A percentile compares a stretch with the other conserved stretches of the same genome.
Conservation (phyloP, 2,329 filamentous ascomycete genomes). For the Coniochaeta sp. region DNA sequence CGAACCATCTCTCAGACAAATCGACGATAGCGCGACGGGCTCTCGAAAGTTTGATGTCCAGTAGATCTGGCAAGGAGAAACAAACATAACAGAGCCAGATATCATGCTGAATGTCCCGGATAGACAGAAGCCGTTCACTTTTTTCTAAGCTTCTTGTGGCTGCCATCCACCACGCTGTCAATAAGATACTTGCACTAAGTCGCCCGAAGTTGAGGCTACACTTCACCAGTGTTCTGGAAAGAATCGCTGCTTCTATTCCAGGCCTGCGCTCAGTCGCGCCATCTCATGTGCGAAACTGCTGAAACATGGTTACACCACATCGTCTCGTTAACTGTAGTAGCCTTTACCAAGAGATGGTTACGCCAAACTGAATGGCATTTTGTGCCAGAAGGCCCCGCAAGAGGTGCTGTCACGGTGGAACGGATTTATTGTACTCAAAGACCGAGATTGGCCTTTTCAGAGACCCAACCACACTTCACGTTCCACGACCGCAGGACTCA, state of each 20-base stretch:
- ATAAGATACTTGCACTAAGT: not conserved
- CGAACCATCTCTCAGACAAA: not conserved
- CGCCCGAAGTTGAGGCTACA: not conserved
- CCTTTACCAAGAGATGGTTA: too few species aligned
- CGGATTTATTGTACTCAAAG: too few species aligned
- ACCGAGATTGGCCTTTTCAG: too few species aligned
- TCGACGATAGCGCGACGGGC: not conserved
- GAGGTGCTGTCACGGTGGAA: too few species aligned
- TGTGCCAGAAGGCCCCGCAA: too few species aligned
- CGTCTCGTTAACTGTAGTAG: not conserved
- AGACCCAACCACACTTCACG: too few species aligned
- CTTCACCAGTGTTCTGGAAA: not conserved
- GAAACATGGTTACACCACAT: not conserved
- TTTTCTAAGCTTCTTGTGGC: not conserved
- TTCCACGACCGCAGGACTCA: too few species aligned
- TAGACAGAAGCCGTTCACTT: not conserved
- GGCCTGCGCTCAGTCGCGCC: not conserved
- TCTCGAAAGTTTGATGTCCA: conserved; percentile 8
- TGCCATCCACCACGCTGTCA: not conserved
- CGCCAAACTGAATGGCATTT: too few species aligned
- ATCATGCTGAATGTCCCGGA: not conserved
- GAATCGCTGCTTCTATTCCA: not conserved
- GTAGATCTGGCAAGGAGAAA: conserved; percentile 8
- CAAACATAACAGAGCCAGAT: not conserved
- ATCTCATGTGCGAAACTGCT: not conserved